phyloP scores from a whole-genome alignment of 257 asterid species.

The Fraxinus pennsylvanica region DNA sequence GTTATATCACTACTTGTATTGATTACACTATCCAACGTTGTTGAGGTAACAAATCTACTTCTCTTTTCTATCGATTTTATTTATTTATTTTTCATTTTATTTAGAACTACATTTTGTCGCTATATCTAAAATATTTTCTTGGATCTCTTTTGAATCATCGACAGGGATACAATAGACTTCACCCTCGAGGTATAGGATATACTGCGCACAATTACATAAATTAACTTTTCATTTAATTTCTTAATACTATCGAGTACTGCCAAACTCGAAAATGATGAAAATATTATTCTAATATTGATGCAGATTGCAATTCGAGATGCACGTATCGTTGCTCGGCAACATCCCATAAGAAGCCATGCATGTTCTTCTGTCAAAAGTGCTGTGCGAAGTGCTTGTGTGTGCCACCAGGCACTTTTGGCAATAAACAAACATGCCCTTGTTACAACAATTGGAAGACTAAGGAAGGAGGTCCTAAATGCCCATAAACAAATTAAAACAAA shows the following conservation, averaged over 20 bases:
- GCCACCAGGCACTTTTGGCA: constrained; percentile 16
- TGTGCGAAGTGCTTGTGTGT: constrained; percentile 23
- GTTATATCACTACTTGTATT: background rate
- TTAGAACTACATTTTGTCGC: background rate
- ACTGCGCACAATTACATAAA: no score
- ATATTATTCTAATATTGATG: background rate
- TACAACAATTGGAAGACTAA: constrained; percentile 19
- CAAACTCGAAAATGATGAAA: background rate
- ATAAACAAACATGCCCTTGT: constrained; percentile 18
- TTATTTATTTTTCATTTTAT: no score
- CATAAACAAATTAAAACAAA: background rate
- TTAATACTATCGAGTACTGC: background rate
- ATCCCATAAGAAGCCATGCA: constrained; percentile 15
- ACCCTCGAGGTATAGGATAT: background rate
- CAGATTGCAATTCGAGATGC: constrained; percentile 3
- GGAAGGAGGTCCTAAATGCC: constrained; percentile 19
- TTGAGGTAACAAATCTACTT: constrained; percentile 3
- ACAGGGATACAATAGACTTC: background rate
- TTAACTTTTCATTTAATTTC: background rate
- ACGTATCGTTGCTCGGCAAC: constrained; percentile 10
- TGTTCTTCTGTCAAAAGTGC: constrained; percentile 10
- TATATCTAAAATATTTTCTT: background rate
- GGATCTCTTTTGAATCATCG: background rate
- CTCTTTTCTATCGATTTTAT: background rate
- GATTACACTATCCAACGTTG: constrained; percentile 12